Conservation (phyloP, 2,329 filamentous ascomycete species). For the Cladosporium halotolerans region DNA sequence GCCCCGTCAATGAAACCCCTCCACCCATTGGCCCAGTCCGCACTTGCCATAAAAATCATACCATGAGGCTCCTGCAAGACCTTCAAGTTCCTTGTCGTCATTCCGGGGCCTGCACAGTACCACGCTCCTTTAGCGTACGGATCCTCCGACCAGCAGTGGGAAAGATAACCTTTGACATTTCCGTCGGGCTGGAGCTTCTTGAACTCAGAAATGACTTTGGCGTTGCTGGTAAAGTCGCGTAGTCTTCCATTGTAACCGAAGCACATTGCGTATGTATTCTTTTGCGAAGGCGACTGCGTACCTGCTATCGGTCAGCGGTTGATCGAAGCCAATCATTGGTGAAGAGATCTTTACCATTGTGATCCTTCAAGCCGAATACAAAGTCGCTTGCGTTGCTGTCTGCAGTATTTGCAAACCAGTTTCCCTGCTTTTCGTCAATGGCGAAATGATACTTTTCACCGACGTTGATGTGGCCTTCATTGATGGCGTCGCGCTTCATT, state of each 20-base stretch:
- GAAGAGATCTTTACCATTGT: conserved; percentile 19
- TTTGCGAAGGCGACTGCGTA: not conserved
- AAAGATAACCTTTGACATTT: conserved; percentile 1
- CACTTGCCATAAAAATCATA: conserved; percentile 27
- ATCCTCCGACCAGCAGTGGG: conserved; percentile 29
- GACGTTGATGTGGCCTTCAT: conserved; percentile 25
- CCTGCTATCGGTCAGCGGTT: conserved; percentile 9
- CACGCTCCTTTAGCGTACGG: conserved; percentile 27
- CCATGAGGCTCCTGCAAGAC: conserved; percentile 26
- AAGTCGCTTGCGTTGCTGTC: not conserved
- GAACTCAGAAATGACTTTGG: not conserved
- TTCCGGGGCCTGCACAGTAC: conserved; percentile 16
- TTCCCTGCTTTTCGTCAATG: conserved; percentile 8
- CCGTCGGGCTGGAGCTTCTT: not conserved
- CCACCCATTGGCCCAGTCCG: conserved; percentile 33
- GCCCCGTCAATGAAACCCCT: conserved; percentile 32
- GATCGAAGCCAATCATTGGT: conserved; percentile 20
- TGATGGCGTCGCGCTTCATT: conserved; percentile 22
- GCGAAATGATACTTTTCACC: conserved; percentile 25
- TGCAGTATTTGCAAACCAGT: not conserved
- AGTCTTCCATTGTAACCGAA: conserved; percentile 10
- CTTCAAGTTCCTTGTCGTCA: conserved; percentile 18
- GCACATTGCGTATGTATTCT: conserved; percentile 11
- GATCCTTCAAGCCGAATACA: not conserved
- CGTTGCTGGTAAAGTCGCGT: not conserved